Conservation (phyloP, 2,329 filamentous ascomycete species). For the Leptographium lundbergii region DNA sequence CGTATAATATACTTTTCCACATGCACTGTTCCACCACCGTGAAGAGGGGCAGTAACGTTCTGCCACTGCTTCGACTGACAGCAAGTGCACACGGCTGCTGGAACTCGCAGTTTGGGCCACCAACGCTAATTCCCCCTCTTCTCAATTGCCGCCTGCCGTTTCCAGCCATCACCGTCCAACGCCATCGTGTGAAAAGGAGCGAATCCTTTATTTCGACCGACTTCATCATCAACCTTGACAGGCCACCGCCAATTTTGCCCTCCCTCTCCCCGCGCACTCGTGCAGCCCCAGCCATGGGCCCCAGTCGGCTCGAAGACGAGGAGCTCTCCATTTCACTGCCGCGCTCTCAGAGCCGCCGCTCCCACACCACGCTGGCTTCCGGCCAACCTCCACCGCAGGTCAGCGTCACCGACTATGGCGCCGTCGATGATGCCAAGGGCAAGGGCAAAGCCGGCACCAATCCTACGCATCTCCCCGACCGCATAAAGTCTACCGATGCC, state of each 20-base stretch:
- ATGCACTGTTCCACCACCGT: neutral
- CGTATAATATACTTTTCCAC: too few species aligned
- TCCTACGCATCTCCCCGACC: constrained; percentile 7
- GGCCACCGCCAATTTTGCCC: neutral
- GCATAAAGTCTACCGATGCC: constrained; percentile 21
- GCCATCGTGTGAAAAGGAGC: neutral
- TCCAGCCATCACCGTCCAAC: neutral
- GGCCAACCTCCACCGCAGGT: constrained; percentile 25
- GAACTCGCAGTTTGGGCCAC: neutral
- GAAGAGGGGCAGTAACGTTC: neutral
- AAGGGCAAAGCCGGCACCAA: neutral
- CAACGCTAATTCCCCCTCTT: neutral
- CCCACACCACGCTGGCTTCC: constrained; percentile 5
- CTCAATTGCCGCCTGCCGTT: neutral
- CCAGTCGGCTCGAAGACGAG: constrained; percentile 59
- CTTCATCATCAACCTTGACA: neutral
- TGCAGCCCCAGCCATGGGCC: constrained; percentile 27
- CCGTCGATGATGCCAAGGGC: constrained; percentile 15
- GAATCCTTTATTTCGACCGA: neutral
- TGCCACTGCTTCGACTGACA: neutral
- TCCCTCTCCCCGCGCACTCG: neutral
- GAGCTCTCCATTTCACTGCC: constrained; percentile 69
- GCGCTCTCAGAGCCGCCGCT: constrained; percentile 48
- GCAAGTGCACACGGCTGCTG: neutral
- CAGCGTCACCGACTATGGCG: constrained; percentile 22